Base-by-base conservation (phyloP, 345 rosid genomes). In the Pistacia vera region DNA sequence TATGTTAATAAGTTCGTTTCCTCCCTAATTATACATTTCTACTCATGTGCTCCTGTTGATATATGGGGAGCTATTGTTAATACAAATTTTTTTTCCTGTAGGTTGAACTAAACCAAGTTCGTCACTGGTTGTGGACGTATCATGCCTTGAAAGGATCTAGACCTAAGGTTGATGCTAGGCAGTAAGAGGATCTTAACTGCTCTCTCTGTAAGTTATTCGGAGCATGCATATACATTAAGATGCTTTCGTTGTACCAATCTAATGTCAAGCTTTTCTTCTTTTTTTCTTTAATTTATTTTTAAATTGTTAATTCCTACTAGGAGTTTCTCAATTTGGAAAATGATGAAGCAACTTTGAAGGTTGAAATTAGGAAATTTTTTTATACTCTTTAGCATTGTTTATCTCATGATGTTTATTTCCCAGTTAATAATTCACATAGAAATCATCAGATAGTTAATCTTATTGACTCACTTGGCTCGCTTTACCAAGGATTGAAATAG, bases 121-220 rank as follows among this genome's bases (percentile, higher is more conserved):
- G 91, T 56, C 85, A 91, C 61, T 77, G 87, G 82, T 88, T 55
- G 68, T 66, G 33, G 96, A 93, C 75, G 72, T 88, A 54, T 87
- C 92, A 0, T 91, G 92, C 80, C 85, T 87, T 63, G 82, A 83
- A 70, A 88, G 86, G 81, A 86, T 87, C 76, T 90, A 4, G 98
- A 91, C 78, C 74, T 93, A 80, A 90, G 98, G 87, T 75, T 93
- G 38, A 79, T 84, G 89, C 76, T 91, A 10, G 9, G 78, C 77
- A 48, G 85, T 59, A 90, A 88, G 77, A 87, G 80, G 78, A 83
- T 80, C 61, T 41, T 85, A 49, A 78, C 80, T 9, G 28, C 73
- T 75, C 84, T 84, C 18, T 68, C 78, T 1, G 93, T 89, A 75
- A 90, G 89, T 82, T 65, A 41, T 36, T 77, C 52, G 77, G n/a